Evolutionary conservation across 768 basidiomycete species (phyloP).

Genomic region (Mycena epipterygia): DNA sequence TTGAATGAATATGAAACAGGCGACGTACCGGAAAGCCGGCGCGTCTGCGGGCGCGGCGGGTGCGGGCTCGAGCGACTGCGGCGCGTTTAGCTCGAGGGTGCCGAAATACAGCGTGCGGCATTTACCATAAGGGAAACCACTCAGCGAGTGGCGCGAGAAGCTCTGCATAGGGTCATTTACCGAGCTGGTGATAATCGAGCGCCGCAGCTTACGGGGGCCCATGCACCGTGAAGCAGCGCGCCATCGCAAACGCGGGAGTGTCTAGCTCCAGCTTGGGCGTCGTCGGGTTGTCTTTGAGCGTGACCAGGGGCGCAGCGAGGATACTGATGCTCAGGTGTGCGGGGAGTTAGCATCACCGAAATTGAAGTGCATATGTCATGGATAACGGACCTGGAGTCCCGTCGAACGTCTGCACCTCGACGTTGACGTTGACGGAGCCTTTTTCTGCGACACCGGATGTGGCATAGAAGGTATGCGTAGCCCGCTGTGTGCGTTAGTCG

Average conservation of each 20-base stretch:
- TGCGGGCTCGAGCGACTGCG: conserved; percentile 59
- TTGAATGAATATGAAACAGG: too few species aligned
- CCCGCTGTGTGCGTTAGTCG: conserved; percentile 24
- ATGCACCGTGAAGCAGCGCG: conserved; percentile 63
- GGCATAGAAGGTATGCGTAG: conserved; percentile 49
- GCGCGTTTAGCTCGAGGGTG: conserved; percentile 50
- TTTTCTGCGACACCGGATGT: conserved; percentile 63
- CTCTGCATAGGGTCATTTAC: conserved; percentile 45
- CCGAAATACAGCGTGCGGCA: conserved; percentile 49
- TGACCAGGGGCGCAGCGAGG: conserved; percentile 64
- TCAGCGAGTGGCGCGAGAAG: conserved; percentile 49
- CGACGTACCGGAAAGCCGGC: conserved; percentile 48
- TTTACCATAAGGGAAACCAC: conserved; percentile 52
- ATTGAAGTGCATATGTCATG: too few species aligned
- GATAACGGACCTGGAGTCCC: conserved; percentile 70
- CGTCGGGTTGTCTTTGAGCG: conserved; percentile 65
- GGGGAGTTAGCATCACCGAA: not conserved
- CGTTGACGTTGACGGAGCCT: conserved; percentile 57
- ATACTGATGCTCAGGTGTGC: conserved; percentile 64
- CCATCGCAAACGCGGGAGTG: conserved; percentile 47
- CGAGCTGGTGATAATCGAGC: conserved; percentile 53
- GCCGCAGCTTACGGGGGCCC: conserved; percentile 54
- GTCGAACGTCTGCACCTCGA: conserved; percentile 61
- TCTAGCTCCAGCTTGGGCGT: conserved; percentile 44
- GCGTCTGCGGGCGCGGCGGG: conserved; percentile 51